Evolutionary conservation across 495 filamentous ascomycete species (phyloP).

Genomic region (Penicillium fimorum): DNA sequence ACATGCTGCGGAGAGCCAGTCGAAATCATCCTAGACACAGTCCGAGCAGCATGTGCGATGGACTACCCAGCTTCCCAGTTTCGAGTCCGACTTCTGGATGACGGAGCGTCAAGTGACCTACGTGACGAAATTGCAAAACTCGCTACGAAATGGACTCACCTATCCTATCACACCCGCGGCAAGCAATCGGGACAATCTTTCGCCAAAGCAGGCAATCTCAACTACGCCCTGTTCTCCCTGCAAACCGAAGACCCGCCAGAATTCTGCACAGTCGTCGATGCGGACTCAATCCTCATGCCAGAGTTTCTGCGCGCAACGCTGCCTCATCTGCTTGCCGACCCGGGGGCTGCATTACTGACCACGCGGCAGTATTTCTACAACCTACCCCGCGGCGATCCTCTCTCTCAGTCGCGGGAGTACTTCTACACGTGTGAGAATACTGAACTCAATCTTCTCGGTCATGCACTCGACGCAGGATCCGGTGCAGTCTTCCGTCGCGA

Average conservation of each 20-base stretch:
- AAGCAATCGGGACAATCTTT: constrained; percentile 40
- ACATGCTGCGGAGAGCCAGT: constrained; percentile 50
- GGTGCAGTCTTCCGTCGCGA: constrained; percentile 49
- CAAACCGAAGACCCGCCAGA: constrained; percentile 42
- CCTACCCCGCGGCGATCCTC: constrained; percentile 46
- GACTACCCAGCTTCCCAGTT: constrained; percentile 50
- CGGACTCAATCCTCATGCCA: constrained; percentile 45
- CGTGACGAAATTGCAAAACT: constrained; percentile 29
- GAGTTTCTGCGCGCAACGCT: constrained; percentile 52
- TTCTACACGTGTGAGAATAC: constrained; percentile 42
- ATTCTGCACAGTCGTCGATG: constrained; percentile 40
- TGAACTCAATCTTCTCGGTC: constrained; percentile 25
- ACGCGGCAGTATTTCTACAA: constrained; percentile 52
- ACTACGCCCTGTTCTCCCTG: constrained; percentile 44
- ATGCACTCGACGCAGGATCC: constrained; percentile 43
- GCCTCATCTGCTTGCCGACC: constrained; percentile 46
- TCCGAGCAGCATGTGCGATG: constrained; percentile 43
- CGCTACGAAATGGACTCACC: constrained; percentile 31
- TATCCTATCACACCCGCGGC: constrained; percentile 47
- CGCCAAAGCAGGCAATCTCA: constrained; percentile 57
- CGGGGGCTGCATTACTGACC: constrained; percentile 29
- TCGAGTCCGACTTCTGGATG: constrained; percentile 51
- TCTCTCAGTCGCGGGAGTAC: constrained; percentile 44
- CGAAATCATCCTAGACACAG: constrained; percentile 52
- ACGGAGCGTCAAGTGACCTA: constrained; percentile 42